These are phyloP conservation scores for Trametes versicolor DNA, from an alignment of 1,284 basidiomycete species.

Conservation along the genomic window DNA sequence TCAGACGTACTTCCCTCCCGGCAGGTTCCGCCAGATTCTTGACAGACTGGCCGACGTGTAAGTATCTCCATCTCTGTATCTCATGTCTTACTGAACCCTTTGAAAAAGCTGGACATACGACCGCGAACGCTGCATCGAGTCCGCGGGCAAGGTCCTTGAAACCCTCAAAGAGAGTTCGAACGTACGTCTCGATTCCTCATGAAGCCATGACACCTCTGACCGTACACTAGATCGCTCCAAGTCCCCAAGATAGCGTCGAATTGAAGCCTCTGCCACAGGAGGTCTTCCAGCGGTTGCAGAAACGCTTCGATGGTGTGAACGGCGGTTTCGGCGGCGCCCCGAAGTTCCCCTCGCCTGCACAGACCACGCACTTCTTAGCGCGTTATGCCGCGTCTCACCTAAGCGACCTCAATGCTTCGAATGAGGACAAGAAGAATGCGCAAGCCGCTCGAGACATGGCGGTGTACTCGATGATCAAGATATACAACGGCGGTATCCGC, in stretches of 20 bases:
- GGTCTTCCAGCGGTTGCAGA: conserved; percentile 33
- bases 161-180: conserved; percentile 33
- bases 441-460: conserved; percentile 41
- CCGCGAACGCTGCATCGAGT: conserved; percentile 34
- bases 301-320: conserved; percentile 44
- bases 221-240: conserved; percentile 29
- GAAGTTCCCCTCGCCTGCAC: conserved; percentile 48
- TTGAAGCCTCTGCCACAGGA: conserved; percentile 23
- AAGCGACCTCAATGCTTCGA: conserved; percentile 9
- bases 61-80: not conserved
- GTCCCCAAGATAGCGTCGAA: conserved; percentile 13
- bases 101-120: conserved; percentile 39
- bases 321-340: conserved; percentile 53
- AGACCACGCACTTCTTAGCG: conserved; percentile 40
- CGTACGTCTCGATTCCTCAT: conserved; percentile 19
- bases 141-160: conserved; percentile 38
- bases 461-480: conserved; percentile 40
- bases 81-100: not conserved
- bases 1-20: conserved; percentile 52
- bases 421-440: conserved; percentile 28
- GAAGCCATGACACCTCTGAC: no score
- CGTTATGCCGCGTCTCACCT: conserved; percentile 36
- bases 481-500: conserved; percentile 55
- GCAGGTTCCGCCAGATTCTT: conserved; percentile 39
- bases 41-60: conserved; percentile 41